Conservation (phyloP, 2,329 filamentous ascomycete genomes). For the Monilinia fructigena region DNA sequence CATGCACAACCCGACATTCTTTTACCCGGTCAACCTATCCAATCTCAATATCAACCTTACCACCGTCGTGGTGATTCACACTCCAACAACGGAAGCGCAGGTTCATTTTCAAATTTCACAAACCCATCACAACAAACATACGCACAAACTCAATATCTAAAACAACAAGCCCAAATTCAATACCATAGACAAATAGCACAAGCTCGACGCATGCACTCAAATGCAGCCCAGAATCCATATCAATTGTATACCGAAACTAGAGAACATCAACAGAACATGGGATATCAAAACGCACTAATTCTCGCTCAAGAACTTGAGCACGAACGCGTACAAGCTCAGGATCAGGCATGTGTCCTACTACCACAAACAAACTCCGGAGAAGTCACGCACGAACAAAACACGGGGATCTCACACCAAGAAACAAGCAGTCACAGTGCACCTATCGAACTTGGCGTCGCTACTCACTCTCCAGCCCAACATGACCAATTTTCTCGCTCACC, state of each 20-base stretch:
- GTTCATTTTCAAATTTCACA: background rate
- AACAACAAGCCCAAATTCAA: background rate
- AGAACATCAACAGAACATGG: conserved; percentile 12
- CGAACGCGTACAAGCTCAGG: background rate
- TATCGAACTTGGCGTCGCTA: background rate
- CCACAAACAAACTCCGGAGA: background rate
- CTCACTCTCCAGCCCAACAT: background rate
- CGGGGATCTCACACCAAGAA: background rate
- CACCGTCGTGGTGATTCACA: background rate
- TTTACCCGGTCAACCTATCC: background rate
- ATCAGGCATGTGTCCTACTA: background rate
- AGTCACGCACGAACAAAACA: background rate
- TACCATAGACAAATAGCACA: background rate
- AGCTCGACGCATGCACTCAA: background rate
- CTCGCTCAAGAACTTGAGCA: background rate
- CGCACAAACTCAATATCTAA: background rate
- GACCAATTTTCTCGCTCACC: background rate
- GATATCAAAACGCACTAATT: background rate
- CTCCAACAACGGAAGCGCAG: background rate
- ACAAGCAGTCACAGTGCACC: background rate
- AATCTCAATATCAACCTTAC: background rate
- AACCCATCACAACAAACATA: background rate
- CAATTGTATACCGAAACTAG: background rate
- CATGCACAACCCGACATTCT: background rate
- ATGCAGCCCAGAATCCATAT: background rate